Evolutionary conservation across 148 eudicot species (phyloP), one percentile per base, ranked within the genome.

Genomic region (Fallopia convolvulus): DNA sequence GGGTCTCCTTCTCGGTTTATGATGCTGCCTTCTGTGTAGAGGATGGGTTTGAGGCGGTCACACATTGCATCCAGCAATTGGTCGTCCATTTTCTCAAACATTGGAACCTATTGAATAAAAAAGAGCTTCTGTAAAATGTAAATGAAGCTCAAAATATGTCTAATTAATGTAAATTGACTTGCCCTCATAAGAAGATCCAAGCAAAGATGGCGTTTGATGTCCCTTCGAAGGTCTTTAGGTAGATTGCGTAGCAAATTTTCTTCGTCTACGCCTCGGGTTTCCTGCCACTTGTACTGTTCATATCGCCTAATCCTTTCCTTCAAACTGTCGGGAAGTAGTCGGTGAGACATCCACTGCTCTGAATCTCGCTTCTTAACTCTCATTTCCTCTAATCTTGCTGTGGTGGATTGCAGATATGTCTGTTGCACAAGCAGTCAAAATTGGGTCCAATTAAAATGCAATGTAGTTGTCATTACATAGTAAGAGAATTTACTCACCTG

Each of bases 271-370:
- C 99, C 97, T 80, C 99, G 81, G 70, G 97, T 95, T 85, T 91
- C 97, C 78, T 91, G 97, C 99, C 99, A 95, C 79, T 87, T 91
- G 85, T 92, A 95, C 66, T 95, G 99, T 70, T 92, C 91, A 71
- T 91, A 89, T 41, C 93, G 90, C 87, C 97, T 91, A 41, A 95
- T 91, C 80, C 99, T 88, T 78, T 90, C 97, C 86, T 89, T 86
- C 75, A 95, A 71, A 77, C 70, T 76, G 63, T 92, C 93, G 20
- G 99, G 97, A 49, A 95, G 99, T 55, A 91, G 82, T 49, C 97
- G 92, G 71, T 95, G 97, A 18, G 93, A 84, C 99, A 95, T 92
- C 97, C 97, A 93, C 82, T 92, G 97, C 82, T 95, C 97, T 36
- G 97, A 86, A 85, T 95, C 99, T 77, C 93, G 90, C 77, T 92